phyloP scores from a whole-genome alignment of 139 green algal genomes.

The Marvania coccoides region DNA sequence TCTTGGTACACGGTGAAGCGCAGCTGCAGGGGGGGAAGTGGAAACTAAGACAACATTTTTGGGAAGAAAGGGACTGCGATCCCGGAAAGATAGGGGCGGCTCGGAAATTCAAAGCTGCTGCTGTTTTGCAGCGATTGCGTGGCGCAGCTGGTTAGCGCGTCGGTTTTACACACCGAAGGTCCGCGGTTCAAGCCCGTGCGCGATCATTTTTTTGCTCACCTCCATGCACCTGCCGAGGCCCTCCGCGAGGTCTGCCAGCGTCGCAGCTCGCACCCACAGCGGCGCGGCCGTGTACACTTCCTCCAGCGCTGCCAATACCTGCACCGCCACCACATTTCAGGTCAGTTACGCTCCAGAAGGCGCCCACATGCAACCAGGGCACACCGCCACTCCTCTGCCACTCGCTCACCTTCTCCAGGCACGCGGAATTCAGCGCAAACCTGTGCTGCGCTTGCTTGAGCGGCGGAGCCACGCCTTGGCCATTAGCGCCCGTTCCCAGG shows the following conservation, averaged over 20 bases:
- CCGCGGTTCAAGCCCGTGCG: conserved; percentile 30
- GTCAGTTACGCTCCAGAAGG: too few relatives aligned
- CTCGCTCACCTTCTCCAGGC: conserved; percentile 26
- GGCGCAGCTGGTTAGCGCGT: conserved; percentile 34
- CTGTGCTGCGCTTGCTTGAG: not conserved
- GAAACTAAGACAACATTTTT: not conserved
- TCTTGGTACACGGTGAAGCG: conserved; percentile 24
- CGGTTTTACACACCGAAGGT: conserved; percentile 36
- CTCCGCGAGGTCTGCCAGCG: conserved; percentile 47
- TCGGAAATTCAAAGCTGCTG: not conserved
- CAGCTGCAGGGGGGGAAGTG: conserved; percentile 16
- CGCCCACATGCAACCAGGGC: too few relatives aligned
- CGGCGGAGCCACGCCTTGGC: conserved; percentile 5
- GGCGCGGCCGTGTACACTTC: conserved; percentile 40
- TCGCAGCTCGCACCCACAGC: conserved; percentile 45
- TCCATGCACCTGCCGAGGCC: conserved; percentile 63
- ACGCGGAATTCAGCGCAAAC: conserved; percentile 29
- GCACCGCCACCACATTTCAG: too few relatives aligned
- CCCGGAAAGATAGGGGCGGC: conserved; percentile 21
- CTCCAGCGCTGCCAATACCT: conserved; percentile 39
- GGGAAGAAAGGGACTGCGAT: not conserved
- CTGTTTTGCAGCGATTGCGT: not conserved
- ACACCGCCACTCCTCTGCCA: too few relatives aligned
- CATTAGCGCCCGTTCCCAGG: not conserved
- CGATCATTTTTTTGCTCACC: conserved; percentile 24